Conservation (phyloP, 2,329 filamentous ascomycete species). For the Pseudogymnoascus sp. region DNA sequence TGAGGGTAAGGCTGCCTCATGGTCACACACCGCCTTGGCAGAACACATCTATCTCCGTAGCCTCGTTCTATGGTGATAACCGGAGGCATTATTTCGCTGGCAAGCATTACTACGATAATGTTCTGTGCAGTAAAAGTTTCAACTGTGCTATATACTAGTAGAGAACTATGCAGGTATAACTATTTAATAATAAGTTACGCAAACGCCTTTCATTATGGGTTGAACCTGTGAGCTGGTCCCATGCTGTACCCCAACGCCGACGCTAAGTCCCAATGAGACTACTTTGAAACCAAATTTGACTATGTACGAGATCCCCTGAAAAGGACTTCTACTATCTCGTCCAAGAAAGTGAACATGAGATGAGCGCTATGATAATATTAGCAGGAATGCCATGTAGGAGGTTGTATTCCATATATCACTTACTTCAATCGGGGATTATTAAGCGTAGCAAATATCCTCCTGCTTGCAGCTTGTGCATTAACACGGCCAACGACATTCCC, state of each 20-base stretch:
- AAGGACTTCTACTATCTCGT: conserved; percentile 30
- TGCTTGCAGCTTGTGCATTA: conserved; percentile 84
- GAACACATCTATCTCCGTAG: neutral
- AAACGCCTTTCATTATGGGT: conserved; percentile 1
- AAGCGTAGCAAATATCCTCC: conserved; percentile 79
- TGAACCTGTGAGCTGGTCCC: neutral
- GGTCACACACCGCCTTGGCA: conserved; percentile 9
- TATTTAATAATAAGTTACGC: neutral
- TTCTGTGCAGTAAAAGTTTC: neutral
- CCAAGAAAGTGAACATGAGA: conserved; percentile 30
- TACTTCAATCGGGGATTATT: conserved; percentile 89
- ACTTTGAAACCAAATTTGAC: conserved; percentile 11
- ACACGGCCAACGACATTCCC: conserved; percentile 85
- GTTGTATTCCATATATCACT: conserved; percentile 32
- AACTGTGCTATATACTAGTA: conserved; percentile 2
- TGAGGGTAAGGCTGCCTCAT: conserved; percentile 4
- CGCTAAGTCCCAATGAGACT: conserved; percentile 19
- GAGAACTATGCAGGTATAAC: neutral
- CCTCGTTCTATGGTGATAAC: neutral
- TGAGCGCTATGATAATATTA: conserved; percentile 24
- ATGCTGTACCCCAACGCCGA: conserved; percentile 20
- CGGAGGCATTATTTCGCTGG: neutral
- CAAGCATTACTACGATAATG: neutral
- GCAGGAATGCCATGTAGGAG: conserved; percentile 11
- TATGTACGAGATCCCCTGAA: conserved; percentile 26